phyloP scores from a whole-genome alignment of 371 early-diverging fungal species.

The Mucor piriformis region DNA sequence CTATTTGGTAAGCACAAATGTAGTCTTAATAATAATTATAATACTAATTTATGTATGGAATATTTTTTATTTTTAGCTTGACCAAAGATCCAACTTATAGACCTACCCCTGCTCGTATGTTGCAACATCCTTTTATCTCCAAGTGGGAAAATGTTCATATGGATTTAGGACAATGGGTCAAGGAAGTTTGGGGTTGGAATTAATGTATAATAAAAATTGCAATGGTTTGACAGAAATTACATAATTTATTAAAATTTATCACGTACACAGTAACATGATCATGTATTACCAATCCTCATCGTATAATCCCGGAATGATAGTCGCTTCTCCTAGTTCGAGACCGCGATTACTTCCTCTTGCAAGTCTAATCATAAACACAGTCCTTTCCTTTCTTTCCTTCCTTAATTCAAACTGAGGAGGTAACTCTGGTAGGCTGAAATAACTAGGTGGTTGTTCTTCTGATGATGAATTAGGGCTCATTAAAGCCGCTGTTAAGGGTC shows the following conservation, averaged over 20 bases:
- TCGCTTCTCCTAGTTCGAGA: constrained; percentile 31
- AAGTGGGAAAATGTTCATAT: constrained; percentile 53
- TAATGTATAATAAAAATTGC: neutral
- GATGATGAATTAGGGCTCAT: constrained; percentile 17
- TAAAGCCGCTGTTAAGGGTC: constrained; percentile 27
- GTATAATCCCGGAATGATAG: constrained; percentile 31
- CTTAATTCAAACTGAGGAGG: constrained; percentile 35
- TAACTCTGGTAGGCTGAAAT: constrained; percentile 35
- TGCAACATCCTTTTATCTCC: constrained; percentile 66
- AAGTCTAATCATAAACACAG: constrained; percentile 26
- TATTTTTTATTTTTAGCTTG: constrained; percentile 39
- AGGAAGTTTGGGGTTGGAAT: constrained; percentile 62
- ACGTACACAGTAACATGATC: neutral
- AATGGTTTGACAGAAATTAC: neutral
- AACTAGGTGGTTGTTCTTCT: constrained; percentile 34
- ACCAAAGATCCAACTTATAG: constrained; percentile 79
- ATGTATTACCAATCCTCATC: constrained; percentile 40
- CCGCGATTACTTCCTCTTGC: constrained; percentile 21
- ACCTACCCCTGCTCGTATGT: constrained; percentile 78
- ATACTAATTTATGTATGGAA: neutral
- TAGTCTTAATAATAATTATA: too few relatives aligned
- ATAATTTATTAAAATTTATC: too few relatives aligned
- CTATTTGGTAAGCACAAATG: constrained; percentile 63
- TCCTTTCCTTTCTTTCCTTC: constrained; percentile 35
- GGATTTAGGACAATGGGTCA: constrained; percentile 55